Percentiles rank a stretch among this genome's conserved stretches.
phyloP scores from a whole-genome alignment of 176 grass and related monocot genomes.

The Tuctoria greenei region DNA sequence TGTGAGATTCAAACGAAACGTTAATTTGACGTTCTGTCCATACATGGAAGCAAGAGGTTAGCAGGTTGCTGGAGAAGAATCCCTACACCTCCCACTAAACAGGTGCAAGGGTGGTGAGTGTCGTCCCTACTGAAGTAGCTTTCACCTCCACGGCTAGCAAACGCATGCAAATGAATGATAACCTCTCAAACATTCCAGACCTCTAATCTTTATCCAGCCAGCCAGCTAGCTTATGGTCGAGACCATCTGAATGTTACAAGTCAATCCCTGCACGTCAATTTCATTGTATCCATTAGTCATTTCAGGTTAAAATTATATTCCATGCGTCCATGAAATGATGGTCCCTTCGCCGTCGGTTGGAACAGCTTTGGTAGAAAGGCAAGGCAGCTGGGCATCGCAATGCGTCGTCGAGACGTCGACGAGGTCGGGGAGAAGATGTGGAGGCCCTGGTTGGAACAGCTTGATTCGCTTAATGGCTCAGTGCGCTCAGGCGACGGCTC shows the following conservation, averaged over 20 bases:
- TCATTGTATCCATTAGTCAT: background rate
- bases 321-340: background rate
- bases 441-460: conserved; percentile 17
- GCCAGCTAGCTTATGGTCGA: background rate
- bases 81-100: conserved; percentile 27
- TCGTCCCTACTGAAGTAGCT: conserved; percentile 12
- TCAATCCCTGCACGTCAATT: conserved; percentile 20
- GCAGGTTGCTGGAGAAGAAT: background rate
- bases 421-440: background rate
- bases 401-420: background rate
- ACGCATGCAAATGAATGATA: background rate
- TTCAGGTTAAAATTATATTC: background rate
- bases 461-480: conserved; percentile 18
- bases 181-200: conserved; percentile 36
- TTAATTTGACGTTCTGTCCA: background rate
- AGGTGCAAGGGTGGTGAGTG: background rate
- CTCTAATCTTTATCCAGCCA: background rate
- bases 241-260: conserved; percentile 9
- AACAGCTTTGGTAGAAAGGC: background rate
- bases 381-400: too few relatives aligned
- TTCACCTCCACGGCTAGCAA: background rate
- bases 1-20: background rate
- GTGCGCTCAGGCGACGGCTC: conserved; percentile 21
- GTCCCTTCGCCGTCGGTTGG: background rate
- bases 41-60: background rate